These are phyloP conservation scores for Bremia lactucae DNA, from an alignment of 352 stramenopile species.

Conservation along the genomic window DNA sequence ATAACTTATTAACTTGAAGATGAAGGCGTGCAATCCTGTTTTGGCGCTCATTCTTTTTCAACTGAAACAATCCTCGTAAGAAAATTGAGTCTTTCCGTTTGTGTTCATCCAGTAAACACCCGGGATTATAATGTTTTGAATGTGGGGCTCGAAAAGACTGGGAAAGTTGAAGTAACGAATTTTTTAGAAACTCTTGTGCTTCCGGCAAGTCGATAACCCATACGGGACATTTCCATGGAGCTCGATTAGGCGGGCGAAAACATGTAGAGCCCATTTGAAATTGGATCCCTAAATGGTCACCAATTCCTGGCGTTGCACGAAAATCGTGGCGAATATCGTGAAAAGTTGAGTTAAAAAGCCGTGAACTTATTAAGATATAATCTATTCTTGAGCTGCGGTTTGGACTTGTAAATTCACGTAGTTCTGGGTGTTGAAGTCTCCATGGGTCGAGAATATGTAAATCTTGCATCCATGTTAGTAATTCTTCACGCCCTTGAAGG, in stretches of 20 bases:
- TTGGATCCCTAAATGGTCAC: too few relatives aligned
- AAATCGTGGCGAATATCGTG: background rate
- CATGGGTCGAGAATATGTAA: background rate
- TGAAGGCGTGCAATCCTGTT: background rate
- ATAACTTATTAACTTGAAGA: background rate
- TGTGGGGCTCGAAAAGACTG: background rate
- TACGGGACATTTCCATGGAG: background rate
- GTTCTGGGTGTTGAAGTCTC: background rate
- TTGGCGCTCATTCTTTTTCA: background rate
- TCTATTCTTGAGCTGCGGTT: background rate
- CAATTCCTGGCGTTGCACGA: too few relatives aligned
- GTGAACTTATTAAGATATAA: background rate
- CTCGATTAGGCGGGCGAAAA: too few relatives aligned
- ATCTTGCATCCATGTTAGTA: background rate
- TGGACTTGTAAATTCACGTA: background rate
- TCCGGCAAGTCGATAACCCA: background rate
- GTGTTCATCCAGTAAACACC: background rate
- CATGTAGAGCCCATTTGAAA: too few relatives aligned
- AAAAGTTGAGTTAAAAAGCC: background rate
- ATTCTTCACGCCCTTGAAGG: background rate
- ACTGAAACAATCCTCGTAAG: background rate
- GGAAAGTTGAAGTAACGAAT: background rate
- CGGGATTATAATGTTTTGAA: background rate
- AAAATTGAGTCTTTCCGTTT: background rate
- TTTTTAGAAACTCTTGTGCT: background rate